Conservation (phyloP, 768 basidiomycete genomes). For the Hypholoma sublateritium region DNA sequence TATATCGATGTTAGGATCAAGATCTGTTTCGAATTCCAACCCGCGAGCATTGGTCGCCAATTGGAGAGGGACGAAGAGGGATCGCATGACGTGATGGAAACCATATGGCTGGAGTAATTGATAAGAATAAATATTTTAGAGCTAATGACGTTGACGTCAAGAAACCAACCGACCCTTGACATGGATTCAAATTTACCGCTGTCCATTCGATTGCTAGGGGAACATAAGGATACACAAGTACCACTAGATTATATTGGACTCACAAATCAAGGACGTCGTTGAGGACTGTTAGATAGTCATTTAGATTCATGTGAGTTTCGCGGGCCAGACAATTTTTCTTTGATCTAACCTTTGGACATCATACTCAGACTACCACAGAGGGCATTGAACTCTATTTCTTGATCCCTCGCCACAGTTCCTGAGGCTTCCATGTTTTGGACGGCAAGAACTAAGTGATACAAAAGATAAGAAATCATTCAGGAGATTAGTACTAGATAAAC, state of each 20-base stretch:
- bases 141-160: background rate
- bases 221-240: background rate
- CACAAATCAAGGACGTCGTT: conserved; percentile 84
- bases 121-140: too few species aligned
- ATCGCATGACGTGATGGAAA: conserved; percentile 77
- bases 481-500: background rate
- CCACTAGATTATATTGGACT: conserved; percentile 22
- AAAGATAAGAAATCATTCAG: background rate
- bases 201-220: conserved; percentile 78
- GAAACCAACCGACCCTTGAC: conserved; percentile 38
- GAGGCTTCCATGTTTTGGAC: conserved; percentile 92
- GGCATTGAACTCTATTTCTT: conserved; percentile 87
- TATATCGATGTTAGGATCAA: conserved; percentile 68
- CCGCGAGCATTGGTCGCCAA: conserved; percentile 67
- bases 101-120: conserved; percentile 62
- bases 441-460: conserved; percentile 55
- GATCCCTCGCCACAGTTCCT: conserved; percentile 66
- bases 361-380: conserved; percentile 78
- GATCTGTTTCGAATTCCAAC: conserved; percentile 63
- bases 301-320: conserved; percentile 5
- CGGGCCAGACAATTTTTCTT: background rate
- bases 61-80: conserved; percentile 67
- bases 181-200: conserved; percentile 80
- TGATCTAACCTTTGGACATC: conserved; percentile 76
- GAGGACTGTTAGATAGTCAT: conserved; percentile 43